These are phyloP conservation scores for Lodderomyces elongisporus DNA, from an alignment of 1,139 yeast genomes.

Conservation along the genomic window DNA sequence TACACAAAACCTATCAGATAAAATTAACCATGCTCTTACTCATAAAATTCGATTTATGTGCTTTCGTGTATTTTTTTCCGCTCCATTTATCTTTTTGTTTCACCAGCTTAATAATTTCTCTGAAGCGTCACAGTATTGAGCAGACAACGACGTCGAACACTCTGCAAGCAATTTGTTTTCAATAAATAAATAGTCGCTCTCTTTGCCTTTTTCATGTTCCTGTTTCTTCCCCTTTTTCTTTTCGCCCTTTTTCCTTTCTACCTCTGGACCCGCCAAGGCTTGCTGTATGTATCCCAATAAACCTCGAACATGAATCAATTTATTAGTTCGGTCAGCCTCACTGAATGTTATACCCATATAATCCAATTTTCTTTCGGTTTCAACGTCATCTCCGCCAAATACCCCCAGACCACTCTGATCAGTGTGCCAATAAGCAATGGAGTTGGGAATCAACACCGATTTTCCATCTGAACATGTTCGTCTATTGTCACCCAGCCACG, in stretches of 20 bases:
- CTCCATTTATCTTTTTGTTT: too few relatives aligned
- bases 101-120: conserved; percentile 5
- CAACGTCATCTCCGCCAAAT: too few relatives aligned
- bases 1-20: too few relatives aligned
- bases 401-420: neutral
- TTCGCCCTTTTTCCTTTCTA: neutral
- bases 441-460: conserved; percentile 19
- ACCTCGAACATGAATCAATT: conserved; percentile 15
- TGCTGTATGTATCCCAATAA: conserved; percentile 14
- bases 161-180: conserved; percentile 12
- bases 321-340: conserved; percentile 19
- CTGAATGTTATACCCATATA: conserved; percentile 19
- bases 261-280: conserved; percentile 7
- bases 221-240: too few relatives aligned
- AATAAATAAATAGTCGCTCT: too few relatives aligned
- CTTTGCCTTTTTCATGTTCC: too few relatives aligned
- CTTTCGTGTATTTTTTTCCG: too few relatives aligned
- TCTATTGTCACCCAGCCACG: conserved; percentile 12
- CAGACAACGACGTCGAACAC: conserved; percentile 13
- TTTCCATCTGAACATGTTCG: conserved; percentile 17
- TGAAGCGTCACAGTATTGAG: conserved; percentile 5
- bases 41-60: too few relatives aligned
- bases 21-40: too few relatives aligned
- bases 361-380: conserved; percentile 8
- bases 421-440: conserved; percentile 16